Evolutionary conservation across 768 basidiomycete species (phyloP).

Genomic region (Dioszegia aurantiaca): DNA sequence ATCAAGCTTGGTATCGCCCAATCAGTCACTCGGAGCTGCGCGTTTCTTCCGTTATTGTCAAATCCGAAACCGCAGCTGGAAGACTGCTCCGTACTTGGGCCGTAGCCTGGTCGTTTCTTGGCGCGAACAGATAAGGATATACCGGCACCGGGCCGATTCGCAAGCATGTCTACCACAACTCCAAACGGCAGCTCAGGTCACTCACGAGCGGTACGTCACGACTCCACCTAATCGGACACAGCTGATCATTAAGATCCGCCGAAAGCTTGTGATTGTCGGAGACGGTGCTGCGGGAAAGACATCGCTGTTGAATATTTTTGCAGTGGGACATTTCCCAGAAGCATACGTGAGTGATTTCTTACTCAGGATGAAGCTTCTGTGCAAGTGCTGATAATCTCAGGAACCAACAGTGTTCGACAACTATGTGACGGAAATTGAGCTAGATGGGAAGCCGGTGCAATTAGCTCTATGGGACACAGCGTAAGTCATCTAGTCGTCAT

Average conservation of each 20-base stretch:
- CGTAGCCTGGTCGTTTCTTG: not conserved
- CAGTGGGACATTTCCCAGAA: constrained; percentile 51
- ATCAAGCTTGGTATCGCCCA: too few relatives aligned
- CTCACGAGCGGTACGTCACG: constrained; percentile 1
- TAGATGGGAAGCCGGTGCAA: constrained; percentile 97
- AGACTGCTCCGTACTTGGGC: too few relatives aligned
- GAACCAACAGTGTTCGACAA: constrained; percentile 82
- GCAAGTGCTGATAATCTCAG: constrained; percentile 53
- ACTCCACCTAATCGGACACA: too few relatives aligned
- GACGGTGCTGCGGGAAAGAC: constrained; percentile 96
- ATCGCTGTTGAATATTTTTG: constrained; percentile 42
- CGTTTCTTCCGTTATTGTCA: too few relatives aligned
- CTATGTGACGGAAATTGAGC: constrained; percentile 94
- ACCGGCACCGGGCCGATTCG: too few relatives aligned
- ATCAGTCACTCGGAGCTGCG: too few relatives aligned
- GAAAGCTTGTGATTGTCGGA: constrained; percentile 87
- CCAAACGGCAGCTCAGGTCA: not conserved
- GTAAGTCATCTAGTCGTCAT: constrained; percentile 58
- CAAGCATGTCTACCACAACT: not conserved
- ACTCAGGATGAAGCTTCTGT: too few relatives aligned
- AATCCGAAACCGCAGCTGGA: too few relatives aligned
- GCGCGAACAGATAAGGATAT: too few relatives aligned
- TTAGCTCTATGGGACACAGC: constrained; percentile 98
- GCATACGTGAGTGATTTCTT: constrained; percentile 26
- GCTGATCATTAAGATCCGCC: constrained; percentile 64